Evolutionary conservation across 305 asterid species (phyloP).

Genomic region (Fraxinus albicans): DNA sequence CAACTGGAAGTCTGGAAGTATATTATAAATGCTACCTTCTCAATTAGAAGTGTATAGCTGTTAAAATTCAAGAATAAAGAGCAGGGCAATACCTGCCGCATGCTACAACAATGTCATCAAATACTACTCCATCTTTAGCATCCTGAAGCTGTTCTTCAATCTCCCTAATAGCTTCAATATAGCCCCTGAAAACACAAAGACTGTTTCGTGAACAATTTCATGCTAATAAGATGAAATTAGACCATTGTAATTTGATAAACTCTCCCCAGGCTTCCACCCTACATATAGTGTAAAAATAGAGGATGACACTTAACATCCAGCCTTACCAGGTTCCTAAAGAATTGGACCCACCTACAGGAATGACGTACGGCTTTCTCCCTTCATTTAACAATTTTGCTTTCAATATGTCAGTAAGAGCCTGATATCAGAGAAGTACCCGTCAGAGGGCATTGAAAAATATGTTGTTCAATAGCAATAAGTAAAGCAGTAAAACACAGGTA

Average conservation of each 20-base stretch:
- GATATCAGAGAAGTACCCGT: conserved; percentile 20
- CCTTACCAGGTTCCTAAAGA: conserved; percentile 93
- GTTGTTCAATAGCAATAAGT: neutral
- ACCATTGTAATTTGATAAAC: neutral
- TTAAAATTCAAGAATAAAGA: conserved; percentile 5
- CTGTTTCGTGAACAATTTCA: neutral
- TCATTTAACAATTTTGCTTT: conserved; percentile 74
- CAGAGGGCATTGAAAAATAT: neutral
- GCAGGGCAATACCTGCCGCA: conserved; percentile 72
- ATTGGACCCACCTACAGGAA: conserved; percentile 98
- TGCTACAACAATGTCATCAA: conserved; percentile 83
- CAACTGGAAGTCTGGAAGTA: neutral
- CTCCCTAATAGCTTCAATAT: conserved; percentile 89
- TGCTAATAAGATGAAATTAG: conserved; percentile 1
- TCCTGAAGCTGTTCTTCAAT: conserved; percentile 62
- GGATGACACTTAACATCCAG: conserved; percentile 14
- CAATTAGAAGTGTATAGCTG: neutral
- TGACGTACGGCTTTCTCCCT: conserved; percentile 90
- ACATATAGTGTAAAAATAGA: neutral
- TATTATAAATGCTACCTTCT: neutral
- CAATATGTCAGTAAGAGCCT: conserved; percentile 77
- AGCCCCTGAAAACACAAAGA: conserved; percentile 65
- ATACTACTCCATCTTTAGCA: conserved; percentile 27
- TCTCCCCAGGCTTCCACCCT: neutral
- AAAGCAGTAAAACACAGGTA: neutral